A percentile compares a stretch with the other conserved stretches of the same genome.
phyloP scores from a whole-genome alignment of 2,329 filamentous ascomycete genomes.

The Claviceps capensis region DNA sequence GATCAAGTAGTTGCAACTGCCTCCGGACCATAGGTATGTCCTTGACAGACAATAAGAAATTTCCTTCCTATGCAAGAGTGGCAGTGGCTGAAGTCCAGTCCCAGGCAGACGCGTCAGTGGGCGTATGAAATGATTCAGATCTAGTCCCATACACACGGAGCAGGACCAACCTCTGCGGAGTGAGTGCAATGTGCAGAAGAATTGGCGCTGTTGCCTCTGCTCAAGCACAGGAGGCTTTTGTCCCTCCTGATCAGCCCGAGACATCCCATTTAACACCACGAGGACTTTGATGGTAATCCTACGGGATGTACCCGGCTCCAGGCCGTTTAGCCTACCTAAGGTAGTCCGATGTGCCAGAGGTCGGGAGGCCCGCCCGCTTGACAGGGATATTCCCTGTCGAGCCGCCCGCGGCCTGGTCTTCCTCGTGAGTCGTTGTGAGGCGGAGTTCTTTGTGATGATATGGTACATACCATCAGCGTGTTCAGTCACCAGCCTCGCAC shows the following conservation, averaged over 20 bases:
- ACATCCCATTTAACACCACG: conserved; percentile 8
- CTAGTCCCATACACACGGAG: background rate
- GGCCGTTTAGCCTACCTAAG: background rate
- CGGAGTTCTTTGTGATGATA: too few species aligned
- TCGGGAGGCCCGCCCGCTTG: conserved; percentile 7
- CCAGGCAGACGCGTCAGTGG: background rate
- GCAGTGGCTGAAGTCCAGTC: background rate
- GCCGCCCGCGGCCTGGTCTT: background rate
- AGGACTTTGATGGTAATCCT: background rate
- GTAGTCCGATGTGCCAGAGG: background rate
- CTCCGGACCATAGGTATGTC: too few species aligned
- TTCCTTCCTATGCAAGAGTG: background rate
- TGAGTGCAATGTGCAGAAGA: background rate
- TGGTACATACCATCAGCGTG: too few species aligned
- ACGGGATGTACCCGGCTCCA: conserved; percentile 1
- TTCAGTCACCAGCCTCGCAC: background rate
- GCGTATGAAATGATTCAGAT: background rate
- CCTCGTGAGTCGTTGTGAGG: background rate
- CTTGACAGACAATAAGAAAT: background rate
- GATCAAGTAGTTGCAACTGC: background rate
- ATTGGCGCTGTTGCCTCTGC: background rate
- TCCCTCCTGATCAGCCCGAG: conserved; percentile 8
- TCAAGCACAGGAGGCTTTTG: conserved; percentile 1
- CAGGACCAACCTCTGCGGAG: background rate
- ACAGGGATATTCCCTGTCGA: conserved; percentile 3